These are phyloP conservation scores for Kuraishia molischiana DNA, from an alignment of 805 yeast genomes.

Conservation along the genomic window DNA sequence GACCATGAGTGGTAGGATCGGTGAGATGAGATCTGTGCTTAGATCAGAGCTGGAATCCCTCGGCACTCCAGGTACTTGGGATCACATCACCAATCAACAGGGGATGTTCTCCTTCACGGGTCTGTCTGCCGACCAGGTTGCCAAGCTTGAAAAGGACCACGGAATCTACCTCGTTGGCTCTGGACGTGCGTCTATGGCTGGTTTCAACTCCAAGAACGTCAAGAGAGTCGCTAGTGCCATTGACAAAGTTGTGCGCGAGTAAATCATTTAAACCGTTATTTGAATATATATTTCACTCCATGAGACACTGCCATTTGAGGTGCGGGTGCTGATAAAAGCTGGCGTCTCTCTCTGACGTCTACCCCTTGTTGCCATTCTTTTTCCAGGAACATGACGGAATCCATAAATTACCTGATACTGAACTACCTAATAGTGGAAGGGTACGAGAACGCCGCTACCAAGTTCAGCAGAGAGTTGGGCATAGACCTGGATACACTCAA, in stretches of 20 bases:
- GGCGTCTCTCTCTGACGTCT: too few relatives aligned
- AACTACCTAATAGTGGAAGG: constrained; percentile 76
- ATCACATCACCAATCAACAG: constrained; percentile 79
- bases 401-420: constrained; percentile 46
- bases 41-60: constrained; percentile 50
- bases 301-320: too few relatives aligned
- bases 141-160: constrained; percentile 63
- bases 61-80: constrained; percentile 86
- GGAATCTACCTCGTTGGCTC: constrained; percentile 73
- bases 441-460: constrained; percentile 54
- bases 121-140: constrained; percentile 64
- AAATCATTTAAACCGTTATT: too few relatives aligned
- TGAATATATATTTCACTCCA: too few relatives aligned
- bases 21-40: constrained; percentile 64
- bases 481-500: constrained; percentile 16
- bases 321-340: too few relatives aligned
- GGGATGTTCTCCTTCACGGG: constrained; percentile 99
- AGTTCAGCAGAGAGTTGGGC: constrained; percentile 50
- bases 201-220: constrained; percentile 73
- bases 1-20: constrained; percentile 82
- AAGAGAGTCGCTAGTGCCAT: constrained; percentile 71
- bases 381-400: constrained; percentile 1
- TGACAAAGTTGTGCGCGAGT: constrained; percentile 56
- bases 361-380: background rate
- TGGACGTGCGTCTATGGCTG: constrained; percentile 93